phyloP scores from a whole-genome alignment of 73 alveolate species.

The Tetrahymena elliotti region DNA sequence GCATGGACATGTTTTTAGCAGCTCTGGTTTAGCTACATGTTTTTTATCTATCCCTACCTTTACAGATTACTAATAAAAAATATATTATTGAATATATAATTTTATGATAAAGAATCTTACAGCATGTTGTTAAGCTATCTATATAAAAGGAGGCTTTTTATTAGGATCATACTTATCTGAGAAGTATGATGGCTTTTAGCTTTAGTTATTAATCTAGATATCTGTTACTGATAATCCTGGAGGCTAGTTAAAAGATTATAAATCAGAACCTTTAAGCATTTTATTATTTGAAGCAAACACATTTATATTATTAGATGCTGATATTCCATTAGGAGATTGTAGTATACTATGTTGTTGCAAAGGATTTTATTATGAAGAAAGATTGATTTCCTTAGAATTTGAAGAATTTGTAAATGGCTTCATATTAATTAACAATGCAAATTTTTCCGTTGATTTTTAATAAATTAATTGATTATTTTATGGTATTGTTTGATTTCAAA shows the following conservation, averaged over 20 bases:
- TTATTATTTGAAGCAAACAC: not conserved
- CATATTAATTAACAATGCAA: not conserved
- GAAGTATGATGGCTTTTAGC: not conserved
- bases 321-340: not conserved
- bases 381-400: not conserved
- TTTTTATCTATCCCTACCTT: not conserved
- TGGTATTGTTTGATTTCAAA: not conserved
- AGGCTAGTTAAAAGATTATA: not conserved
- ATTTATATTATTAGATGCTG: not conserved
- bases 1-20: not conserved
- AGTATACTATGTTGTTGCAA: not conserved
- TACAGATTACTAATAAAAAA: not conserved
- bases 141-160: not conserved
- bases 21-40: not conserved
- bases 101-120: not conserved
- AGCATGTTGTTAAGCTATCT: not conserved
- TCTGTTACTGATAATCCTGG: not conserved
- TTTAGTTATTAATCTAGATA: not conserved
- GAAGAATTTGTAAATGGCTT: not conserved
- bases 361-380: not conserved
- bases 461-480: not conserved
- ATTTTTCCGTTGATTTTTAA: not conserved
- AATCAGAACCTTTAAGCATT: not conserved
- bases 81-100: not conserved
- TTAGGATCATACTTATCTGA: not conserved